Evolutionary conservation across 2,329 filamentous ascomycete species (phyloP), one percentile per base, ranked within the genome.

Genomic region (Lecanoromycetidae sp.): DNA sequence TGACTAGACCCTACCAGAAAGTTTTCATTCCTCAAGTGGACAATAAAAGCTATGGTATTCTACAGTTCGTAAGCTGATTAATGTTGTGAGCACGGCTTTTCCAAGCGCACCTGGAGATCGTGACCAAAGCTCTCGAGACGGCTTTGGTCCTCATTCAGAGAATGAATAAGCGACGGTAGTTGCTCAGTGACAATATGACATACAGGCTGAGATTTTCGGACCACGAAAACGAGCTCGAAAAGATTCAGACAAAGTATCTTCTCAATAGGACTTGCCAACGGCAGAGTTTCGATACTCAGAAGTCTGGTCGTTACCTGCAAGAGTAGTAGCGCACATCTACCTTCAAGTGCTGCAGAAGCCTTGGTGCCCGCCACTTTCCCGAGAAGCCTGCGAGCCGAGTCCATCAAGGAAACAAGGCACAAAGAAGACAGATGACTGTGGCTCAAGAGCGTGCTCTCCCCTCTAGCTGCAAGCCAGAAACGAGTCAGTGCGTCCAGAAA

Each of bases 101-200:
- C n/a, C 29, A 13, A 27, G 9, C 47, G 7, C 45, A 51, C 48
- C 38, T 48, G 26, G 26, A 51, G 48, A 19, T 51, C 48, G 30
- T 38, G 23, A 30, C 33, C 30, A 23, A 47, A 39, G 19, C 13
- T 34, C 15, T 20, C 20, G 27, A 43, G 47, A 20, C 25, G 44
- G 26, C 19, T 34, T 17, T n/a, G 44, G 27, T 29, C 23, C 6
- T 35, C 27, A 23, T 34, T 33, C 13, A 33, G 13, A 15, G 25
- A n/a, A 29, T 15, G 12, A n/a, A 48, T 25, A 5, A 20, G 29
- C 19, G 35, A 20, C 32, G 41, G 10, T 37, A 43, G 13, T 15
- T 41, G n/a, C 17, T 33, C 37, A 5, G 37, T 23, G 32, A 42
- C 19, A n/a, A 12, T 29, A 15, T 13, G 30, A 8, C 7, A 33